Evolutionary conservation across 441 rosid genomes (phyloP), one percentile per base, ranked within the genome.

Genomic region (Raphanus hybrid): DNA sequence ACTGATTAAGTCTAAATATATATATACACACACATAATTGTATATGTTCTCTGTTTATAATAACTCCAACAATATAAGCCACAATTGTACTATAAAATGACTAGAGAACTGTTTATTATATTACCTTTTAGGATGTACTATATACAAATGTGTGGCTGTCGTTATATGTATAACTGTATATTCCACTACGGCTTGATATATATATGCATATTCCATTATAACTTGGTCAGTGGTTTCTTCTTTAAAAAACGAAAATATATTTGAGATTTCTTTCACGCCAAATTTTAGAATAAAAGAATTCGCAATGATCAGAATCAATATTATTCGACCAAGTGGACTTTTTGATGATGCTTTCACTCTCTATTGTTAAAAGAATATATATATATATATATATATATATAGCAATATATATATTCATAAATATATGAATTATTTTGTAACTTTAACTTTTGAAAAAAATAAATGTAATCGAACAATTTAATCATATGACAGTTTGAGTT

Each of bases 121-220:
- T 45, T 35, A 35, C 8, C 39, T 35, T 75, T 29, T 64, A 64
- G 75, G 75, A 43, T 70, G 75, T 64, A 77, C 66, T 16, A 55
- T 55, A 60, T 61, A 54, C 50, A 76, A 70, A 57, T 64, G 67
- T 71, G 71, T 77, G 80, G 80, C 12, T 57, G 71, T 16, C 10
- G 59, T 54, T 54, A 16, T 54, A 54, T 16, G 26, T 54, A 54
- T 54, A 54, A 54, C 59, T 54, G 59, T 54, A 54, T 54, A 54
- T 54, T 54, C 59, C 59, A 54, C 59, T 54, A 54, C 26, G 26
- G 26, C 59, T 54, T 61, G 11, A 8, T 9, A 23, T 63, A 12
- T 45, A 45, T 45, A 70, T 64, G 66, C 65, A 69, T 52, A 69
- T 78, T 35, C 81, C 68, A 35, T 45, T 67, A 67, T 48, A 66